Percentiles rank a stretch among this genome's conserved stretches.
Conservation (phyloP, 495 filamentous ascomycete genomes). For the Hyaloscypha bicolor region DNA sequence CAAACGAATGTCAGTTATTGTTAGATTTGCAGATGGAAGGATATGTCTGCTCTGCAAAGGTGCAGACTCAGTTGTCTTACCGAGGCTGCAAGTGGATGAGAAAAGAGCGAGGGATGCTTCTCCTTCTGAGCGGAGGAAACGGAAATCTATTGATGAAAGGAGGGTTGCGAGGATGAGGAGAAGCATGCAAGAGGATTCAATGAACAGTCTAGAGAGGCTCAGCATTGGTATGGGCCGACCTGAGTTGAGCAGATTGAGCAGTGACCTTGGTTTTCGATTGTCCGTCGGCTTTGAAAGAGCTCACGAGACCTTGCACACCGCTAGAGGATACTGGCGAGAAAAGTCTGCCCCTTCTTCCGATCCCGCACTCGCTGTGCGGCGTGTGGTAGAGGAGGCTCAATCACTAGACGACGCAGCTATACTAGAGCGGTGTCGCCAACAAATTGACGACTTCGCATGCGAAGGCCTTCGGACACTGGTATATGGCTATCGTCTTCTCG, state of each 20-base stretch:
- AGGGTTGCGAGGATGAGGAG: background rate
- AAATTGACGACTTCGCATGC: constrained; percentile 87
- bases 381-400: constrained; percentile 56
- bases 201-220: no score
- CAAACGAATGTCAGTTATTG: constrained; percentile 89
- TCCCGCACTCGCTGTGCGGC: background rate
- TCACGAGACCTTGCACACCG: no score
- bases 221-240: background rate
- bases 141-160: background rate
- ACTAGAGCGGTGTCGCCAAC: constrained; percentile 80
- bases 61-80: constrained; percentile 77
- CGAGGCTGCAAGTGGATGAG: constrained; percentile 70
- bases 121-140: background rate
- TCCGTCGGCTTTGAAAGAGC: background rate
- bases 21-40: constrained; percentile 79
- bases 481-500: constrained; percentile 77
- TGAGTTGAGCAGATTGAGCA: background rate
- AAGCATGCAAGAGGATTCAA: no score
- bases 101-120: constrained; percentile 49
- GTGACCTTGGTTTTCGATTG: background rate
- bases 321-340: background rate
- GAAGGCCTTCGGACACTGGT: constrained; percentile 87
- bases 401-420: constrained; percentile 51
- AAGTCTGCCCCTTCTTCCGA: background rate
- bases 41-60: constrained; percentile 90